These are phyloP conservation scores for Phytophthora vignae DNA, from an alignment of 352 stramenopile genomes.

Conservation along the genomic window DNA sequence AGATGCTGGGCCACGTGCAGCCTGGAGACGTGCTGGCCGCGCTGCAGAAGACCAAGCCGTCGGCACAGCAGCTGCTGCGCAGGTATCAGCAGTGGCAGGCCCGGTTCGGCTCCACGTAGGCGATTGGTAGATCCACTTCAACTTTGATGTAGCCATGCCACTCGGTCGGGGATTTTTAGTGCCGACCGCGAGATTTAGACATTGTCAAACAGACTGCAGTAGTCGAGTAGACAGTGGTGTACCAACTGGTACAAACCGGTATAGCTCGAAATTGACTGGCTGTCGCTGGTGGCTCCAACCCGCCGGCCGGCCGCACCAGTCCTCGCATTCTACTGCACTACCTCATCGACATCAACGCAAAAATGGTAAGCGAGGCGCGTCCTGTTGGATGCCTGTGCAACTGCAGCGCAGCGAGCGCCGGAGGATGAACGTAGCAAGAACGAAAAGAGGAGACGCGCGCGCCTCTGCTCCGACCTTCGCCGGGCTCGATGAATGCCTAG, in stretches of 20 bases:
- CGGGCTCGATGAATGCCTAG: slow-evolving; percentile 2
- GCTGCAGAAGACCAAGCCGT: slow-evolving; percentile 84
- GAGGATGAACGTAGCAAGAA: not conserved
- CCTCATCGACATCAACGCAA: slow-evolving; percentile 86
- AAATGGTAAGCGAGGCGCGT: slow-evolving; percentile 62
- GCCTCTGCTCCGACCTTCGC: slow-evolving; percentile 13
- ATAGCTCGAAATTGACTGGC: too few species aligned
- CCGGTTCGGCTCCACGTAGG: slow-evolving; percentile 79
- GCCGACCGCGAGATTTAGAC: not conserved
- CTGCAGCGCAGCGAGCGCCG: not conserved
- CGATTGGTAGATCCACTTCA: slow-evolving; percentile 4
- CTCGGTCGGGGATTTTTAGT: slow-evolving; percentile 8
- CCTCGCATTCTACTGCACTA: slow-evolving; percentile 74
- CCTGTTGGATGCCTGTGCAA: not conserved
- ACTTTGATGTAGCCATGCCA: slow-evolving; percentile 35
- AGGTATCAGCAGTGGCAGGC: slow-evolving; percentile 87
- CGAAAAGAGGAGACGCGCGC: slow-evolving; percentile 6
- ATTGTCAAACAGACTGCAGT: too few species aligned
- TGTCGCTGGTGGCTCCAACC: too few species aligned
- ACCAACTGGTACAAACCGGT: not conserved
- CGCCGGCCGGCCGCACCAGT: slow-evolving; percentile 37
- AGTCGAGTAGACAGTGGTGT: too few species aligned
- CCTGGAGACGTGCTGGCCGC: slow-evolving; percentile 60
- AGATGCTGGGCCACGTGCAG: slow-evolving; percentile 67
- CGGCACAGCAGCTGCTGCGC: slow-evolving; percentile 70